Evolutionary conservation across 345 rosid species (phyloP), one percentile per base, ranked within the genome.

Genomic region (Populus alba): DNA sequence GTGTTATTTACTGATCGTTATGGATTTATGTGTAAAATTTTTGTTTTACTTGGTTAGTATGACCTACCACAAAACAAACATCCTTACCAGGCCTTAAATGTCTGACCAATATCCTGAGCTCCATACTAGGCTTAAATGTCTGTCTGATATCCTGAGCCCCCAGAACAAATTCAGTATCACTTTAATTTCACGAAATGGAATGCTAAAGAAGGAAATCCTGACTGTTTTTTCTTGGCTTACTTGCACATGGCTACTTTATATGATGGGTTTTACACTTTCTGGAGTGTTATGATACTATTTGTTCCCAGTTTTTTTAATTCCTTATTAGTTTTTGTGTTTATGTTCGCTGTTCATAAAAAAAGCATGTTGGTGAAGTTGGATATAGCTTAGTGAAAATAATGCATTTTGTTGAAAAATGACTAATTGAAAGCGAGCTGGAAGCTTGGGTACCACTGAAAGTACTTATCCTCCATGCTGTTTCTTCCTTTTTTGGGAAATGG

Each of bases 1-100:
- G 82, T 76, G 76, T 72, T 75, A 68, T 45, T 81, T 55, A 38
- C 74, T 78, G 79, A 65, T 81, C 67, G 78, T 68, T 82, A 25
- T 71, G 55, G 71, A 45, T 73, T 75, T 45, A 74, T 77, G 66
- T 71, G 66, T 67, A 74, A 71, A 77, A 31, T 25, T 45, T 20
- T 53, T 70, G 31, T 68, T 37, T 45, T 66, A 69, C 68, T 63
- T n/a, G 51, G 61, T 72, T 79, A 63, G 74, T 41, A 63, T 38
- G 68, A 41, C 45, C 59, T 23, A 5, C 61, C 57, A 29, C 23
- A 43, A 41, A 61, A 35, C 17, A 55, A 23, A 29, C n/a, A 33
- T 8, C 13, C 29, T 35, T 49, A 3, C 33, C 47, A 68, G 37
- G 76, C 35, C 37, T 38, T 70, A 43, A 35, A 20, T 41, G 65